Evolutionary conservation across 2,329 filamentous ascomycete species (phyloP).

Genomic region (Hypoxylon sp.): DNA sequence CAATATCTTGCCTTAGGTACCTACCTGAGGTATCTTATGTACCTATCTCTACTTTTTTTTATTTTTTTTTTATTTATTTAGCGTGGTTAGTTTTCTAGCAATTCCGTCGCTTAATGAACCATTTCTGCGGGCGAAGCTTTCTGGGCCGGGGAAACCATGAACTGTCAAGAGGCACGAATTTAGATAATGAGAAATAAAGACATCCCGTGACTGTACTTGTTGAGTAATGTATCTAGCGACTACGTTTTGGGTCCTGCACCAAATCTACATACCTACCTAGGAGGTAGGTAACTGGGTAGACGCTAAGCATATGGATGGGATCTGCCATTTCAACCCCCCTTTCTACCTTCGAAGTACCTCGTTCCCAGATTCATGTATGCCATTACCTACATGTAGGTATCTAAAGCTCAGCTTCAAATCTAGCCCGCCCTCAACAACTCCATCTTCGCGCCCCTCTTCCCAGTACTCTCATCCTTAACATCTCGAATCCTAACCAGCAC

Average conservation of each 20-base stretch:
- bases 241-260: not conserved
- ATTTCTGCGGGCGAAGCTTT: not conserved
- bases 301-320: not conserved
- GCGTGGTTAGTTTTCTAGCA: not conserved
- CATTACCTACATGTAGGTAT: not conserved
- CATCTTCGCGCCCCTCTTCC: slow-evolving; percentile 91
- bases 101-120: not conserved
- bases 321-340: not conserved
- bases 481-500: slow-evolving; percentile 91
- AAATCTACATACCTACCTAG: not conserved
- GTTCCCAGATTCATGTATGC: not conserved
- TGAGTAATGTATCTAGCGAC: not conserved
- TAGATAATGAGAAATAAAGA: not conserved
- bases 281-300: not conserved
- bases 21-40: not conserved
- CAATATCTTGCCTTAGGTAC: not conserved
- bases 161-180: not conserved
- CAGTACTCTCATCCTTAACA: slow-evolving; percentile 94
- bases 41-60: not conserved
- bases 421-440: slow-evolving; percentile 65
- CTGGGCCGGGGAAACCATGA: not conserved
- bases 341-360: not conserved
- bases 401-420: not conserved
- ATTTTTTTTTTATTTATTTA: no score
- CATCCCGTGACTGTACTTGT: not conserved